Conservation (phyloP, 2,329 filamentous ascomycete genomes). For the Fusarium brachygibbosum region DNA sequence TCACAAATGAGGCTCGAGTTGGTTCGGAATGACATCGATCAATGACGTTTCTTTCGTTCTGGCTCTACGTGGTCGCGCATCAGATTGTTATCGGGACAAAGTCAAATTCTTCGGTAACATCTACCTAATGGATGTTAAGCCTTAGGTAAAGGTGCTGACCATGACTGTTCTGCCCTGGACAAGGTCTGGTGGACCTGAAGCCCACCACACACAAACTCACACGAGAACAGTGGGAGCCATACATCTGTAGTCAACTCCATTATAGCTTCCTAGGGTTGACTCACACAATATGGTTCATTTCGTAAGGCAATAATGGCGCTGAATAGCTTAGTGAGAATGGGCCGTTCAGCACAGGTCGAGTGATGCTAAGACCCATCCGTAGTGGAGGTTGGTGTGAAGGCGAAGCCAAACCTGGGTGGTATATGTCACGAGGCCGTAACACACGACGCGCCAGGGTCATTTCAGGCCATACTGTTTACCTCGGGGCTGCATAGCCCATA, state of each 20-base stretch:
- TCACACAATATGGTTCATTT: conserved; percentile 3
- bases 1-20: conserved; percentile 2
- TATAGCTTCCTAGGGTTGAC: background rate
- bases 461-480: background rate
- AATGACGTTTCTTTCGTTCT: background rate
- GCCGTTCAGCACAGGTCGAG: background rate
- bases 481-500: background rate
- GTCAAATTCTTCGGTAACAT: background rate
- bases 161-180: background rate
- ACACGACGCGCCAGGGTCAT: conserved; percentile 1
- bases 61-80: background rate
- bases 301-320: background rate
- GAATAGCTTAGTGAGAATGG: background rate
- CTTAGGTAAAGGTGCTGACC: background rate
- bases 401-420: conserved; percentile 1
- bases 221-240: background rate
- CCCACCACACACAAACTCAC: background rate
- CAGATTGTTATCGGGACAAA: background rate
- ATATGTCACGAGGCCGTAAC: conserved; percentile 7
- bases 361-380: conserved; percentile 4
- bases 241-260: background rate
- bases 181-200: background rate
- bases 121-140: background rate
- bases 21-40: background rate
- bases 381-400: conserved; percentile 5